A percentile compares a stretch with the other conserved stretches of the same genome.
Evolutionary conservation across 805 yeast genomes (phyloP).

Genomic region (Kazachstania martiniae): DNA sequence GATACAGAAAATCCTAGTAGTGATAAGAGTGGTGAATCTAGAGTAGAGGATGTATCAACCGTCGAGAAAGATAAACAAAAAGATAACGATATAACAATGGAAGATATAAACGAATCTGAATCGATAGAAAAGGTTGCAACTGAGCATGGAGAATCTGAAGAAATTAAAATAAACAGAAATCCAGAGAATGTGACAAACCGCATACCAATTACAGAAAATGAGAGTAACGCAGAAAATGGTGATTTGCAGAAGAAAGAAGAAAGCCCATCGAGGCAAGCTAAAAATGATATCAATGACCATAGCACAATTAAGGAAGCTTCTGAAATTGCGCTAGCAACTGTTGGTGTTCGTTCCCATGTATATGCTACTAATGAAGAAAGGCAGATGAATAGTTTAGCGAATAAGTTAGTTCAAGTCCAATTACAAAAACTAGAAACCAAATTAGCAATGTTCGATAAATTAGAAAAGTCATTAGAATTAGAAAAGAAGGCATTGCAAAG

Average conservation of each 20-base stretch:
- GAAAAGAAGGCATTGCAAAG: constrained; percentile 50
- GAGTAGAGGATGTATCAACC: too few species aligned
- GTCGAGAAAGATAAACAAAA: too few species aligned
- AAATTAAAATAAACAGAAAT: not conserved
- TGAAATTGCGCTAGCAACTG: constrained; percentile 57
- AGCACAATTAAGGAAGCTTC: constrained; percentile 42
- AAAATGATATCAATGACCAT: not conserved
- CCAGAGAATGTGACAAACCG: too few species aligned
- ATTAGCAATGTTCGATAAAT: constrained; percentile 42
- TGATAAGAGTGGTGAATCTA: too few species aligned
- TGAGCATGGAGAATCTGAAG: not conserved
- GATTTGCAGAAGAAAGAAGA: too few species aligned
- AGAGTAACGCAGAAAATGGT: too few species aligned
- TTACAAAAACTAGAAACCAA: constrained; percentile 56
- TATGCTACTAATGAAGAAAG: constrained; percentile 75
- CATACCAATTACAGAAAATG: not conserved
- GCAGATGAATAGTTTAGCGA: constrained; percentile 52
- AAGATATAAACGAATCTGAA: too few species aligned
- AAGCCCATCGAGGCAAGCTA: not conserved
- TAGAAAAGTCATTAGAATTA: constrained; percentile 55
- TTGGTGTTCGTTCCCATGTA: constrained; percentile 70
- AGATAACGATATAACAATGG: too few species aligned
- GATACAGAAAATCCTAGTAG: too few species aligned
- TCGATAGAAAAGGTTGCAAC: too few species aligned
- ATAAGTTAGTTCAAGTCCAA: constrained; percentile 50